phyloP scores from a whole-genome alignment of 495 filamentous ascomycete species.

The Podospora didyma region DNA sequence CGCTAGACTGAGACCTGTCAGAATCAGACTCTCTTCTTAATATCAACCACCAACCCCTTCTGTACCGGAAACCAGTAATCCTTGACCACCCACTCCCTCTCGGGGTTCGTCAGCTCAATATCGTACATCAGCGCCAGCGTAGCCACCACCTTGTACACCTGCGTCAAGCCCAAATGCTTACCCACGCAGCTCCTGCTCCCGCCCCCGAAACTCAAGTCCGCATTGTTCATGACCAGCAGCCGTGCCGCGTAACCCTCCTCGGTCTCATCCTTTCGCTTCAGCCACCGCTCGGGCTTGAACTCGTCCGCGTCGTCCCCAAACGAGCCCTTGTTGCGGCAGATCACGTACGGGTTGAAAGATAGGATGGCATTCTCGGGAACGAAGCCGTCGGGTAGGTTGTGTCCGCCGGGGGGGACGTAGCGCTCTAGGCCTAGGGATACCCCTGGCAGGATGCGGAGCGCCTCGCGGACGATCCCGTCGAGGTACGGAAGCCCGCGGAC shows the following conservation, averaged over 20 bases:
- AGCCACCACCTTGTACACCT: slow-evolving; percentile 63
- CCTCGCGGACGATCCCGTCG: slow-evolving; percentile 62
- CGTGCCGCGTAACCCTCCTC: slow-evolving; percentile 12
- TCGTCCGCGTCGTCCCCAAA: slow-evolving; percentile 46
- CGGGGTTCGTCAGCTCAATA: slow-evolving; percentile 15
- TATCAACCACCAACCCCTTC: background rate
- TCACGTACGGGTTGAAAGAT: slow-evolving; percentile 27
- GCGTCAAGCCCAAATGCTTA: slow-evolving; percentile 56
- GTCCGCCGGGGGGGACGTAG: slow-evolving; percentile 51
- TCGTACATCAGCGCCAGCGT: slow-evolving; percentile 53
- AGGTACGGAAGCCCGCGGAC: slow-evolving; percentile 49
- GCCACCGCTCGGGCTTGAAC: slow-evolving; percentile 50
- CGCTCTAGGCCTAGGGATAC: slow-evolving; percentile 52
- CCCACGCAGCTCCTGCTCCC: slow-evolving; percentile 61
- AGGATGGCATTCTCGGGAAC: slow-evolving; percentile 44
- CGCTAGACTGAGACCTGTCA: too few relatives aligned
- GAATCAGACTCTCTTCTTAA: background rate
- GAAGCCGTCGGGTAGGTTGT: slow-evolving; percentile 49
- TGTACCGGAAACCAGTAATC: slow-evolving; percentile 12
- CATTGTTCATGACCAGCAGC: slow-evolving; percentile 15
- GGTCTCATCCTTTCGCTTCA: slow-evolving; percentile 28
- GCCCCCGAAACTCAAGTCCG: slow-evolving; percentile 50
- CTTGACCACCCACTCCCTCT: slow-evolving; percentile 14
- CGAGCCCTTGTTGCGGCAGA: slow-evolving; percentile 33
- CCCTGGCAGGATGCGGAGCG: slow-evolving; percentile 55